These are phyloP conservation scores for Thermothielavioides terrestris DNA, from an alignment of 495 filamentous ascomycete genomes.

Conservation along the genomic window DNA sequence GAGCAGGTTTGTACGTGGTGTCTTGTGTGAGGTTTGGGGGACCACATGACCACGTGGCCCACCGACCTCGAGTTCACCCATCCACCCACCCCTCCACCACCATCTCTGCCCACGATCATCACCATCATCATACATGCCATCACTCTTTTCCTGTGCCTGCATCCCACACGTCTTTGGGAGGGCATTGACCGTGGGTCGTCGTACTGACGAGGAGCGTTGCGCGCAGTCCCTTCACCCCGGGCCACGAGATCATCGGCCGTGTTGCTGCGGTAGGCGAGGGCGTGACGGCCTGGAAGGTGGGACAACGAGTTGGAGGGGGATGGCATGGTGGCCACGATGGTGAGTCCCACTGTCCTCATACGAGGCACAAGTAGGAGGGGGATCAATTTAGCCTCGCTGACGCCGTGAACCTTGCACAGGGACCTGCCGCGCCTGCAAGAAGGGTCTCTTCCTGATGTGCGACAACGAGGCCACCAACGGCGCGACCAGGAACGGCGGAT, in stretches of 20 bases:
- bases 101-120: too few relatives aligned
- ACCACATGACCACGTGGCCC: too few relatives aligned
- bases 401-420: too few relatives aligned
- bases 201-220: background rate
- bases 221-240: constrained; percentile 34
- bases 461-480: constrained; percentile 44
- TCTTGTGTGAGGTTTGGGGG: background rate
- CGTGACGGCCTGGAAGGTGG: constrained; percentile 39
- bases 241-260: constrained; percentile 44
- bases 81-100: too few relatives aligned
- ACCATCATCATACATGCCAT: too few relatives aligned
- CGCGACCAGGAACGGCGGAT: constrained; percentile 44
- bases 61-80: too few relatives aligned
- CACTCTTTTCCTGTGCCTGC: too few relatives aligned
- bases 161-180: too few relatives aligned
- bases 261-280: constrained; percentile 51
- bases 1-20: constrained; percentile 49
- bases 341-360: background rate
- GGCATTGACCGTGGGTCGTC: too few relatives aligned
- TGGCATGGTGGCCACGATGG: constrained; percentile 30
- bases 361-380: background rate
- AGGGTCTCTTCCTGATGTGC: constrained; percentile 50
- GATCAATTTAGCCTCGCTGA: too few relatives aligned
- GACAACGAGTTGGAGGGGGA: constrained; percentile 38
- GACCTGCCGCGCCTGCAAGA: constrained; percentile 40